Conservation (phyloP, 163 green algal genomes). For the Volvox carteri region DNA sequence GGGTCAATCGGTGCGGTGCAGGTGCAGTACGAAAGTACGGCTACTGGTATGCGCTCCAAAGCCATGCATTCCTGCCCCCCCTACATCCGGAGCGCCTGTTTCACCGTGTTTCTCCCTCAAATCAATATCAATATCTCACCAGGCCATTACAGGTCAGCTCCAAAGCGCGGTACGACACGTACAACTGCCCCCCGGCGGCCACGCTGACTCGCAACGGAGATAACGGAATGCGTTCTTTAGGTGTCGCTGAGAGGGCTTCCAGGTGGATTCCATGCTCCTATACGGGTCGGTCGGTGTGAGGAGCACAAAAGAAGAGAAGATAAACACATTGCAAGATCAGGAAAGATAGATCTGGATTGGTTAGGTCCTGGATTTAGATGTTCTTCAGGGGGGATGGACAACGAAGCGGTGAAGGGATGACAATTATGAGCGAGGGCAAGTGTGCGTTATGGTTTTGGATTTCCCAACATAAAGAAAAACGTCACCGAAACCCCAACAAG, state of each 20-base stretch:
- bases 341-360: background rate
- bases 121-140: slow-evolving; percentile 58
- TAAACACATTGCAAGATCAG: too few relatives aligned
- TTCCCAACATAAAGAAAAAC: too few relatives aligned
- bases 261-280: background rate
- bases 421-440: background rate
- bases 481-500: background rate
- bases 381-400: background rate
- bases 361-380: background rate
- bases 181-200: background rate
- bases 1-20: background rate
- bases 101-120: background rate
- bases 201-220: background rate
- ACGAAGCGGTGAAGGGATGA: background rate
- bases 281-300: too few relatives aligned
- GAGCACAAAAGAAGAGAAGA: too few relatives aligned
- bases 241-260: background rate
- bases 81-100: too few relatives aligned
- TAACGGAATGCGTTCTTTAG: background rate
- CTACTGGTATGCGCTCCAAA: background rate
- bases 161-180: slow-evolving; percentile 60
- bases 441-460: too few relatives aligned
- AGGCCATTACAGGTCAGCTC: slow-evolving; percentile 84
- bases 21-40: background rate
- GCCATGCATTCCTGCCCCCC: background rate